Evolutionary conservation across 73 alveolate genomes (phyloP).

Genomic region (Tetrahymena malaccensis): DNA sequence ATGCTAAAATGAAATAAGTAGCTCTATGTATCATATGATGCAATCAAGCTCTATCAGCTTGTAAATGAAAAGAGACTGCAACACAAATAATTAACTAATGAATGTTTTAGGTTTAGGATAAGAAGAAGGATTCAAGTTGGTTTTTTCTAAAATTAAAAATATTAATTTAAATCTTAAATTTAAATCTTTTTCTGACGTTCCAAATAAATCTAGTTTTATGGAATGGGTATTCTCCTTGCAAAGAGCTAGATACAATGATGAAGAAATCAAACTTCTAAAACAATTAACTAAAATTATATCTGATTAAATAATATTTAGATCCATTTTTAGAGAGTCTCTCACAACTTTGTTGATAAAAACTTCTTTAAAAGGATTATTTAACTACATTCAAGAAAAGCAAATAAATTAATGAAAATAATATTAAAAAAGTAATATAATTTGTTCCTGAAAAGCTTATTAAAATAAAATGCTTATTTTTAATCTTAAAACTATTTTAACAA

Average conservation of each 20-base stretch:
- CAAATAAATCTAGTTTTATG: background rate
- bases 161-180: background rate
- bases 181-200: background rate
- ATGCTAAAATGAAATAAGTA: background rate
- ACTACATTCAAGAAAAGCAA: background rate
- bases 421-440: too few relatives aligned
- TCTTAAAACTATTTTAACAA: too few relatives aligned
- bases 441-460: too few relatives aligned
- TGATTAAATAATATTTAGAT: background rate
- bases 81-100: background rate
- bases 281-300: background rate
- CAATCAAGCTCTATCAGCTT: background rate
- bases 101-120: background rate
- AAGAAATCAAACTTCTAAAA: background rate
- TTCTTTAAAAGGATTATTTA: background rate
- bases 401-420: background rate
- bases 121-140: background rate
- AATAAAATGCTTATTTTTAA: too few relatives aligned
- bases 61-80: background rate
- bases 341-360: background rate
- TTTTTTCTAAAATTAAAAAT: background rate
- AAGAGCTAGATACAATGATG: background rate
- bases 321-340: background rate
- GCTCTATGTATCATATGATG: background rate
- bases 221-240: background rate